These are phyloP conservation scores for Lachnellula arida DNA, from an alignment of 2,329 filamentous ascomycete genomes.

Conservation along the genomic window DNA sequence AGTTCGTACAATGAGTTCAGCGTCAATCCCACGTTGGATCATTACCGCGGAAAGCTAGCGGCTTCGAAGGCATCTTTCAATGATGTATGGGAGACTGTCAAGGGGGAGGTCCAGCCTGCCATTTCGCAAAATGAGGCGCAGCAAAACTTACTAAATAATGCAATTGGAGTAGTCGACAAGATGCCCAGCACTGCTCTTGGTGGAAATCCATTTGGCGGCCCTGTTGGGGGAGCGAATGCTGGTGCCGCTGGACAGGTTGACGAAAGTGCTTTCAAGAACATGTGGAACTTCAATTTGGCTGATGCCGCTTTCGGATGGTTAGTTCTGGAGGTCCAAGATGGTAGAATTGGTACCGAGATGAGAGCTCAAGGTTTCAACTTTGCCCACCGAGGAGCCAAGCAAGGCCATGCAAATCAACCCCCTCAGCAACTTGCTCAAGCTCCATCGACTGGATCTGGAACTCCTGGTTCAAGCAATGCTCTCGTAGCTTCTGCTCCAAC, in stretches of 20 bases:
- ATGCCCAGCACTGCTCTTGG: conserved; percentile 95
- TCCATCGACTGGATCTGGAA: conserved; percentile 32
- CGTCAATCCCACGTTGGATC: conserved; percentile 94
- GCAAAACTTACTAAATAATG: conserved; percentile 85
- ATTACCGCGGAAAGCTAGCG: conserved; percentile 96
- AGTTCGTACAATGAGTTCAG: conserved; percentile 99
- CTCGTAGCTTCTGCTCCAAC: conserved; percentile 31
- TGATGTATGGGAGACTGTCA: conserved; percentile 99
- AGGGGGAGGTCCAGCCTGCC: conserved; percentile 89
- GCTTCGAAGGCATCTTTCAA: conserved; percentile 98
- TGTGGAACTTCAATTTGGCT: conserved; percentile 99
- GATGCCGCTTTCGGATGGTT: conserved; percentile 97
- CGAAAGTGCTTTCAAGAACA: conserved; percentile 99
- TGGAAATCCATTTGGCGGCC: conserved; percentile 93
- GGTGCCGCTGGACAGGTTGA: conserved; percentile 82
- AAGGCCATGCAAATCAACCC: conserved; percentile 37
- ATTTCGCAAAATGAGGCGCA: conserved; percentile 92
- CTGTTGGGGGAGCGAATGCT: conserved; percentile 61
- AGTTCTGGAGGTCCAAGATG: conserved; percentile 90
- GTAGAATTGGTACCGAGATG: conserved; percentile 97
- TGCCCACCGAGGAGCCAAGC: conserved; percentile 86
- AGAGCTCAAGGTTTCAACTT: conserved; percentile 99
- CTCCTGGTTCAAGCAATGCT: conserved; percentile 31
- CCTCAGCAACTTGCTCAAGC: conserved; percentile 31
- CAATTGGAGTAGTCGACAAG: conserved; percentile 90